Conservation (phyloP, 176 grass and related monocot species). For the Pontederia paniculata region DNA sequence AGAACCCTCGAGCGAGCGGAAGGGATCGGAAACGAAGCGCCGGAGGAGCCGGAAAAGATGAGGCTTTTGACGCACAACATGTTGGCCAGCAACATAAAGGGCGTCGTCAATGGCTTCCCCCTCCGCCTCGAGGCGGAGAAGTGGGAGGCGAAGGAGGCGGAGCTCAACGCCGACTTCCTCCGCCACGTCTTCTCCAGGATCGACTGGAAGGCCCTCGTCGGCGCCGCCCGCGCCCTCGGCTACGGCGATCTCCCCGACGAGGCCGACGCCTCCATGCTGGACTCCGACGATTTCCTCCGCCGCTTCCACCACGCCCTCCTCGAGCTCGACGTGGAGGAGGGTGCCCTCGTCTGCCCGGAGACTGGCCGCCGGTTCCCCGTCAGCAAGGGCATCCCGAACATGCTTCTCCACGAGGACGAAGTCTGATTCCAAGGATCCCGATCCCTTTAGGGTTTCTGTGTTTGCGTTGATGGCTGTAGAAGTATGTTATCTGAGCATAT, state of each 20-base stretch:
- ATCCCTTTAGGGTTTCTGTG: neutral
- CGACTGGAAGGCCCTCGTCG: conserved; percentile 71
- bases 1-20: too few relatives aligned
- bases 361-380: conserved; percentile 31
- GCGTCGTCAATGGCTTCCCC: conserved; percentile 12
- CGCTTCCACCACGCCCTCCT: conserved; percentile 80
- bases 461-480: neutral
- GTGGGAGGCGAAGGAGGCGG: conserved; percentile 54
- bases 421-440: neutral
- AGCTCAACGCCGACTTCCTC: conserved; percentile 92
- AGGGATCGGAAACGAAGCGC: neutral
- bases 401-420: conserved; percentile 84
- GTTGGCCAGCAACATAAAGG: conserved; percentile 16
- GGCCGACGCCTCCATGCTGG: conserved; percentile 21
- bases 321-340: conserved; percentile 73
- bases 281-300: conserved; percentile 40
- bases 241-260: conserved; percentile 38
- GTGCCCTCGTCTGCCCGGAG: conserved; percentile 81
- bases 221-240: conserved; percentile 35
- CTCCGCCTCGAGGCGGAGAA: conserved; percentile 11
- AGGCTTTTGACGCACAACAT: conserved; percentile 19
- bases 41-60: neutral
- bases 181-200: conserved; percentile 76
- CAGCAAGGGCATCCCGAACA: conserved; percentile 93
- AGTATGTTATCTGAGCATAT: neutral